These are phyloP conservation scores for Rhodamnia rubescens DNA, from an alignment of 345 rosid species.

Conservation along the genomic window DNA sequence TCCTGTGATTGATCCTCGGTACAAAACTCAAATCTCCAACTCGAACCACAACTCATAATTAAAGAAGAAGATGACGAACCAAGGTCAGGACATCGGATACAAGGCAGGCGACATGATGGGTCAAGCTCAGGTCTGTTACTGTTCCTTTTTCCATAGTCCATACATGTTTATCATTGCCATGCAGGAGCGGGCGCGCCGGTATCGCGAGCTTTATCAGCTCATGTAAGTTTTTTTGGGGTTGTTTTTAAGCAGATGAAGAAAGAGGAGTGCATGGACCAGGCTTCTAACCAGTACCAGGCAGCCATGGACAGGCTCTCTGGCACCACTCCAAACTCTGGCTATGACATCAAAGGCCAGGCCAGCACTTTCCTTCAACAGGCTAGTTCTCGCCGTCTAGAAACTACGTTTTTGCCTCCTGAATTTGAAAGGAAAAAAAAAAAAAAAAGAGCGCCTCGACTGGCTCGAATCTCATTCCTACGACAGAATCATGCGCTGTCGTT, in stretches of 20 bases:
- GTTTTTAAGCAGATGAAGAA: slow-evolving; percentile 18
- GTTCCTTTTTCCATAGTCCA: not conserved
- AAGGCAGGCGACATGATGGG: not conserved
- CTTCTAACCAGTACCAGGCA: slow-evolving; percentile 7
- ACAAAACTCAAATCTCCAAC: not conserved
- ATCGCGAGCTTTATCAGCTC: not conserved
- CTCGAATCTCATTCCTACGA: not conserved
- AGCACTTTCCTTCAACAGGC: slow-evolving; percentile 33
- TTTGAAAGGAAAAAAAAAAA: not conserved
- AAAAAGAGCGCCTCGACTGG: not conserved
- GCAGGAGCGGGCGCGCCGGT: not conserved
- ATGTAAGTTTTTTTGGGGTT: not conserved
- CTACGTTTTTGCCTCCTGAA: not conserved
- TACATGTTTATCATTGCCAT: not conserved
- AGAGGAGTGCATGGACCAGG: slow-evolving; percentile 23
- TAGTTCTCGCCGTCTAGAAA: not conserved
- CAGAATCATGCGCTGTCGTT: not conserved
- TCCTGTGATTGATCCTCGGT: not conserved
- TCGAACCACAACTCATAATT: not conserved
- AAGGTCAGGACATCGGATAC: not conserved
- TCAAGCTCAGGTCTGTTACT: slow-evolving; percentile 5
- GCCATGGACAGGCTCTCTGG: slow-evolving; percentile 18
- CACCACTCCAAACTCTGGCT: slow-evolving; percentile 14
- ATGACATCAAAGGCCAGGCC: slow-evolving; percentile 19
- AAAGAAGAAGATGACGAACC: not conserved